phyloP scores from a whole-genome alignment of 2,329 filamentous ascomycete species.

The Botrytis hyacinthi region DNA sequence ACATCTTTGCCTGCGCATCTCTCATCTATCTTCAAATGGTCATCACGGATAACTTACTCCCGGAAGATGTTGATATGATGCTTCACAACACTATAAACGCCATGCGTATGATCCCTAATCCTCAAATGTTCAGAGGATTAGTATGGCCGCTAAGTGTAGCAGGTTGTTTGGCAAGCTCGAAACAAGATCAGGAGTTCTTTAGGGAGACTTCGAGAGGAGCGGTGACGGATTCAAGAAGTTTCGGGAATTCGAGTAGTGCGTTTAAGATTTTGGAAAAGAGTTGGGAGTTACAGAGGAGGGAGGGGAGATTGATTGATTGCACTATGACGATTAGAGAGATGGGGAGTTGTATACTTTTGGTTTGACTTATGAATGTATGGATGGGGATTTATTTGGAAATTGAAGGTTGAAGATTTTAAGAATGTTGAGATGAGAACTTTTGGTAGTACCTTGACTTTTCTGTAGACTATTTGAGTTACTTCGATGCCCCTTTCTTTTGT shows the following conservation, averaged over 20 bases:
- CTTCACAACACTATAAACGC: conserved; percentile 23
- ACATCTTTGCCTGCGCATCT: conserved; percentile 26
- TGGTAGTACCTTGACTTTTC: not conserved
- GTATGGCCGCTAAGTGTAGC: conserved; percentile 29
- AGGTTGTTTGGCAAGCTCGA: conserved; percentile 27
- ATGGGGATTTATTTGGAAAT: not conserved
- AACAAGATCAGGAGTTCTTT: conserved; percentile 27
- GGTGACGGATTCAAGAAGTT: conserved; percentile 18
- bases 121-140: conserved; percentile 23
- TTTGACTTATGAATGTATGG: not conserved
- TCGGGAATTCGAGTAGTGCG: conserved; percentile 24
- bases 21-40: conserved; percentile 28
- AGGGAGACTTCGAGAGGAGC: not conserved
- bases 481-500: not conserved
- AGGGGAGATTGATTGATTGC: conserved; percentile 23
- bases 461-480: not conserved
- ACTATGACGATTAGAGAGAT: conserved; percentile 11
- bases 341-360: conserved; percentile 23
- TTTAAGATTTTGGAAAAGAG: conserved; percentile 25
- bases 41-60: not conserved
- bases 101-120: conserved; percentile 23
- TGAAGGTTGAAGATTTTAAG: too few species aligned
- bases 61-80: conserved; percentile 2
- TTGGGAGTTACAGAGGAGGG: conserved; percentile 23
- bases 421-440: not conserved